Evolutionary conservation across 225 moss, liverwort and hornwort genomes (phyloP), one percentile per base, ranked within the genome.

Genomic region (Ulota crispa): DNA sequence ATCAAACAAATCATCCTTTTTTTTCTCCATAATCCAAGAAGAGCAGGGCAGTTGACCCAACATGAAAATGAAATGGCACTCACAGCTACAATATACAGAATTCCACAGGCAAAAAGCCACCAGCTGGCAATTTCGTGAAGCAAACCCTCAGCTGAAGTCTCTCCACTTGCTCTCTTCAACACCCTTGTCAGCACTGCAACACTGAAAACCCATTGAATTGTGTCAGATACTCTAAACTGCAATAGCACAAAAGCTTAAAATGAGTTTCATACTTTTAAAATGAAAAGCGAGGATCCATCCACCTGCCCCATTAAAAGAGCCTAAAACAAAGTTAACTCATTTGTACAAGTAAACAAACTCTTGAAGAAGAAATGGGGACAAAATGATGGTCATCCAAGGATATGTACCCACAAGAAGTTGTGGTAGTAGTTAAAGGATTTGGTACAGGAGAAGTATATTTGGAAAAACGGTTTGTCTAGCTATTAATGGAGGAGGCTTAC

Each of bases 171-270:
- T 82, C 85, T 86, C 64, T 92, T 86, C 60, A 96, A 80, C 62
- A 94, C 94, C 80, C 91, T 94, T 24, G 98, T 96, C 83, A 99
- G 83, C 52, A 93, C 89, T 82, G 95, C 97, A 66, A 95, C 94
- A 86, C 97, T 97, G 90, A 87, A 55, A 80, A 66, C 43, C 61
- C 81, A 62, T 27, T n/a, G n/a, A 16, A 52, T 41, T 19, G 6
- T 54, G 69, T 78, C 85, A 89, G 50, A 76, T 31, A 77, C 19
- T 37, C 30, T 19, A 41, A 30, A 68, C 3, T 20, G 13, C 15
- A 7, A 65, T 0, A 43, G 34, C 70, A 76, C 45, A 55, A 31
- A 50, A 19, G 15, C 24, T 24, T 28, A 43, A 16, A 47, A 50
- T 50, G 18, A 18, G 6, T 18, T 16, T 18, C 1, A 50, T 50